These are phyloP conservation scores for Grigorovia jiainica DNA, from an alignment of 805 yeast species.

Conservation along the genomic window DNA sequence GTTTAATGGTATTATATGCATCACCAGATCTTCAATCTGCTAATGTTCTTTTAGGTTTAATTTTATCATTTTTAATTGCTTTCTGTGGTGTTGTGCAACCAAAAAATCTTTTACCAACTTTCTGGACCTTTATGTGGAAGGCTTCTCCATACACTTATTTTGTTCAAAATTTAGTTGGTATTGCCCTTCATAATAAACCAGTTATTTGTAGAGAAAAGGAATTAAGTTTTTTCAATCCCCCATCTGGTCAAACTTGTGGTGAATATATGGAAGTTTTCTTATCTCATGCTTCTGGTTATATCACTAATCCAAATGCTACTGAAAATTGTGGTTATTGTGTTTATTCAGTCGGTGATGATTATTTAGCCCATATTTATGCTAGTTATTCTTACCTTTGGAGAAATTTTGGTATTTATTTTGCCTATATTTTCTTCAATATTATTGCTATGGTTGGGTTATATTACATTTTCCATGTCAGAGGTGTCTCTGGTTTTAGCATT, in stretches of 20 bases:
- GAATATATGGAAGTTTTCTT: conserved; percentile 15
- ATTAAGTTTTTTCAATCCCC: conserved; percentile 14
- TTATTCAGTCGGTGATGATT: conserved; percentile 44
- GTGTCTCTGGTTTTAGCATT: background rate
- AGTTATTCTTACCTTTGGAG: conserved; percentile 39
- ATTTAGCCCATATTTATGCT: conserved; percentile 31
- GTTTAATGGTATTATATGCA: conserved; percentile 25
- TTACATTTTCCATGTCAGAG: conserved; percentile 42
- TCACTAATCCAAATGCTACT: conserved; percentile 30
- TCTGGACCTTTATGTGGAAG: conserved; percentile 36
- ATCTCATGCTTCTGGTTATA: conserved; percentile 16
- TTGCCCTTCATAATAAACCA: conserved; percentile 37
- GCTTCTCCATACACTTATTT: conserved; percentile 36
- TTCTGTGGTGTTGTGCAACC: conserved; percentile 36
- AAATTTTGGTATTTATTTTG: conserved; percentile 46
- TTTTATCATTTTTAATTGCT: conserved; percentile 25
- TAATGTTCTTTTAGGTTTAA: conserved; percentile 18
- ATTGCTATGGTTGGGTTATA: conserved; percentile 34
- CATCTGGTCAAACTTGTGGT: conserved; percentile 18
- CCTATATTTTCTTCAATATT: conserved; percentile 39
- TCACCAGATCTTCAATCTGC: conserved; percentile 23
- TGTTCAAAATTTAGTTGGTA: conserved; percentile 37
- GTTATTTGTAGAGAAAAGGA: conserved; percentile 34
- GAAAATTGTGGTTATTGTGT: conserved; percentile 47
- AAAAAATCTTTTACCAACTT: conserved; percentile 29